phyloP scores from a whole-genome alignment of 2,329 filamentous ascomycete species.

The Verticillium longisporum region DNA sequence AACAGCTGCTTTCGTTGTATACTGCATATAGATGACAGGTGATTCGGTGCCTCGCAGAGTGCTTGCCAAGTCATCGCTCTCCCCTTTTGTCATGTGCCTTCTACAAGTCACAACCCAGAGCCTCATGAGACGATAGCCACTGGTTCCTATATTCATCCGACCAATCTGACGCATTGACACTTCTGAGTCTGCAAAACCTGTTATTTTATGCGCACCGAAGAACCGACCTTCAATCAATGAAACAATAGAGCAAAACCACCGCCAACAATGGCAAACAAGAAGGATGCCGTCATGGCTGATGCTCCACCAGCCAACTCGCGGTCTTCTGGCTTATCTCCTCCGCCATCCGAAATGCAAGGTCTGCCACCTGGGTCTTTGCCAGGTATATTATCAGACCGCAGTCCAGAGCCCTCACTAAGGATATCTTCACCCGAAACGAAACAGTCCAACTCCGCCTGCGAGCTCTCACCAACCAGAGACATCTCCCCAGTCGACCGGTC shows the following conservation, averaged over 20 bases:
- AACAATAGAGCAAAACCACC: background rate
- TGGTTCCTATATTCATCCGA: background rate
- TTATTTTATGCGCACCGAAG: background rate
- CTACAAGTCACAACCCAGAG: background rate
- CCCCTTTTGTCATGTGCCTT: background rate
- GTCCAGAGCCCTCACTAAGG: background rate
- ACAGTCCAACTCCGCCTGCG: background rate
- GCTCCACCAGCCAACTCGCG: background rate
- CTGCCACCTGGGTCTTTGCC: background rate
- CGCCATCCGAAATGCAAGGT: background rate
- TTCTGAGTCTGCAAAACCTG: background rate
- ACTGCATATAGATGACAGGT: background rate
- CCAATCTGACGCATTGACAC: background rate
- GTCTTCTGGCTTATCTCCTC: slow-evolving; percentile 3
- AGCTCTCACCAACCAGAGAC: background rate
- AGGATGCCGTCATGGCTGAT: slow-evolving; percentile 7
- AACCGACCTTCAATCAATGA: background rate
- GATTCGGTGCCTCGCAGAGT: background rate
- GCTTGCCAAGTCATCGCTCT: background rate
- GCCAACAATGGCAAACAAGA: background rate
- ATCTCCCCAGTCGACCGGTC: background rate
- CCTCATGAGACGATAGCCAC: background rate
- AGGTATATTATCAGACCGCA: background rate
- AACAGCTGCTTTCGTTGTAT: background rate
- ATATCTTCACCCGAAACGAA: background rate